Evolutionary conservation across 192 early-diverging fungal genomes (phyloP), one percentile per base, ranked within the genome.

Genomic region (Podila horticola): DNA sequence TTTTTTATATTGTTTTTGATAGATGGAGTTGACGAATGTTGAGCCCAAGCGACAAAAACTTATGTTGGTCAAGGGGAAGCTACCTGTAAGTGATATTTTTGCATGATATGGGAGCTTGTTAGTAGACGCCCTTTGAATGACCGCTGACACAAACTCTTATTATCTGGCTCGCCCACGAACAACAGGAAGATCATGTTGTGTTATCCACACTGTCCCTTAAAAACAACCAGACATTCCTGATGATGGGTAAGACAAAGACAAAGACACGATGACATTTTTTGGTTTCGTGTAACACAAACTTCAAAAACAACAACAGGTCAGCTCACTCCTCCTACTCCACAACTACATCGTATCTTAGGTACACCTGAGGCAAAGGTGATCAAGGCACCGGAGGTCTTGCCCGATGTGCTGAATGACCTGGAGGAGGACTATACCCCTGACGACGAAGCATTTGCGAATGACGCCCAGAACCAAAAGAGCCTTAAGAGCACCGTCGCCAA

Each of bases 31-130:
- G 51, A 94, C 93, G 0, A 84, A 88, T 33, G 91, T 94, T 5
- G 87, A 86, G 19, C 86, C 89, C 12, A 73, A 83, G 48, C 76
- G 89, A 62, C 91, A 93, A 71, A 94, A 94, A 65, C 86, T 94
- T n/a, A 84, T 94, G 60, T 79, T 94, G 10, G 88, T 91, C 34
- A 89, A 87, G 66, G 91, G 92, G 24, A 85, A 86, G 69, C 71
- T 93, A 57, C 93, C 93, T 10, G 79, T 85, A 59, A 71, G 81
- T 2, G 33, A 13, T 62, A 4, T 13, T 62, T 36, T 31, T 33
- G 11, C 12, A 24, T 17, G 61, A 12, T 33, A 15, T 36, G 0
- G 20, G 11, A 15, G 13, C 57, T 20, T 2, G 57, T 20, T 24
- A 10, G 4, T 26, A 22, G 24, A 7, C 0, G 5, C 3, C 31